Percentiles rank a stretch among this genome's conserved stretches.
Evolutionary conservation across 2,329 filamentous ascomycete genomes (phyloP).

Genomic region (Ophiosphaerella herpotricha): DNA sequence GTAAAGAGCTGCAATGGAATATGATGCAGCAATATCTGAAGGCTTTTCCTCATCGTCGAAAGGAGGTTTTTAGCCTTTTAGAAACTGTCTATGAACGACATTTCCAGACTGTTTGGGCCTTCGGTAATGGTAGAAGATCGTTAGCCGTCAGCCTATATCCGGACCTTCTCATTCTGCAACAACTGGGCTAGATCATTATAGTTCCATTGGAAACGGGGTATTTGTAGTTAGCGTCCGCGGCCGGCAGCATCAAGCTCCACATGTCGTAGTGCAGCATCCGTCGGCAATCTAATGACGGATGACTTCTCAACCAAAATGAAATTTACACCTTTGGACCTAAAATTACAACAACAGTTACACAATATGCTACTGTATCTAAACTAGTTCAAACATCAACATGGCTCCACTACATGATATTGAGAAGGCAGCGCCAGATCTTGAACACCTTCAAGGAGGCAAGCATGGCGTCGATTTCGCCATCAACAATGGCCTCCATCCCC

Average conservation of each 20-base stretch:
- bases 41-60: no score
- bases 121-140: no score
- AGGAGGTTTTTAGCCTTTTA: no score
- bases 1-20: no score
- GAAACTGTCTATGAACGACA: no score
- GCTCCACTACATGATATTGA: conserved; percentile 17
- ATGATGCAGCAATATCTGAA: no score
- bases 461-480: conserved; percentile 10
- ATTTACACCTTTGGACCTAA: not conserved
- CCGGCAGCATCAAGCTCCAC: conserved; percentile 16
- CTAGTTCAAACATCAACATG: conserved; percentile 2
- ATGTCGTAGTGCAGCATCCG: conserved; percentile 3
- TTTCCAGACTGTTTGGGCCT: no score
- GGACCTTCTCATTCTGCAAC: no score
- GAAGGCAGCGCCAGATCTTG: conserved; percentile 8
- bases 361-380: not conserved
- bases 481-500: conserved; percentile 2
- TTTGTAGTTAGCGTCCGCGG: conserved; percentile 25
- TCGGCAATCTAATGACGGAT: conserved; percentile 13
- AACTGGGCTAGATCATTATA: no score
- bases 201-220: not conserved
- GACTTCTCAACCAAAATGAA: not conserved
- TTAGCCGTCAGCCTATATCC: no score
- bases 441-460: not conserved
- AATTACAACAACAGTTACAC: not conserved